Conservation (phyloP, 139 green algal species). For the Chlorella sp. region DNA sequence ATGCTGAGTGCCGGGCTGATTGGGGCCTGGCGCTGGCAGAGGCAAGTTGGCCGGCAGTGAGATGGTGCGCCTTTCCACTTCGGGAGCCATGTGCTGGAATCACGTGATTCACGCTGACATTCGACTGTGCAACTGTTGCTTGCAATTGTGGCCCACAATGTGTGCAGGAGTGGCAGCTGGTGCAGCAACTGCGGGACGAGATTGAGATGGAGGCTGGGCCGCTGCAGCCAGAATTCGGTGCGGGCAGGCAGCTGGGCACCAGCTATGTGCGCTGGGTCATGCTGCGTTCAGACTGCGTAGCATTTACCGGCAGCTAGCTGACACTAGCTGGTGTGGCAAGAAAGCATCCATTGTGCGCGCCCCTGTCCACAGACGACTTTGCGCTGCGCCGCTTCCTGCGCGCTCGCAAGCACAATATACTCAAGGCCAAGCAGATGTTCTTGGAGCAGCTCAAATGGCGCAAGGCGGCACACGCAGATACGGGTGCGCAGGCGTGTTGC, state of each 20-base stretch:
- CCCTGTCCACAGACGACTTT: conserved; percentile 5
- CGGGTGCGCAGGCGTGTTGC: neutral
- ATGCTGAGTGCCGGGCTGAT: too few relatives aligned
- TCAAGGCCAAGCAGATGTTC: conserved; percentile 61
- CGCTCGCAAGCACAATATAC: conserved; percentile 64
- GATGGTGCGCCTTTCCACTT: too few relatives aligned
- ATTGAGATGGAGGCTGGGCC: conserved; percentile 25
- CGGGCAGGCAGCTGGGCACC: neutral
- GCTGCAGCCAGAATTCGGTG: conserved; percentile 21
- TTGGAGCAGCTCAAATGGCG: conserved; percentile 27
- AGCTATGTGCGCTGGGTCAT: neutral
- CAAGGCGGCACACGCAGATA: conserved; percentile 12
- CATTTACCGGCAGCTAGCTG: neutral
- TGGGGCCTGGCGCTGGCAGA: too few relatives aligned
- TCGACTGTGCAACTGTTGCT: too few relatives aligned
- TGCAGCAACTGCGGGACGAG: conserved; percentile 42
- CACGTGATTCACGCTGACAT: too few relatives aligned
- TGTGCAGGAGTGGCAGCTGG: conserved; percentile 35
- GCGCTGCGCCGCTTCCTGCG: conserved; percentile 63
- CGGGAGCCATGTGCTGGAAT: too few relatives aligned
- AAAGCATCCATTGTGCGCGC: neutral
- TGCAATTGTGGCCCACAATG: too few relatives aligned
- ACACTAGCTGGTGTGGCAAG: neutral
- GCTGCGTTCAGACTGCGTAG: too few relatives aligned
- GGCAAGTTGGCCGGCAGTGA: too few relatives aligned